Evolutionary conservation across 2,329 filamentous ascomycete species (phyloP).

Genomic region (Fusarium sp.): DNA sequence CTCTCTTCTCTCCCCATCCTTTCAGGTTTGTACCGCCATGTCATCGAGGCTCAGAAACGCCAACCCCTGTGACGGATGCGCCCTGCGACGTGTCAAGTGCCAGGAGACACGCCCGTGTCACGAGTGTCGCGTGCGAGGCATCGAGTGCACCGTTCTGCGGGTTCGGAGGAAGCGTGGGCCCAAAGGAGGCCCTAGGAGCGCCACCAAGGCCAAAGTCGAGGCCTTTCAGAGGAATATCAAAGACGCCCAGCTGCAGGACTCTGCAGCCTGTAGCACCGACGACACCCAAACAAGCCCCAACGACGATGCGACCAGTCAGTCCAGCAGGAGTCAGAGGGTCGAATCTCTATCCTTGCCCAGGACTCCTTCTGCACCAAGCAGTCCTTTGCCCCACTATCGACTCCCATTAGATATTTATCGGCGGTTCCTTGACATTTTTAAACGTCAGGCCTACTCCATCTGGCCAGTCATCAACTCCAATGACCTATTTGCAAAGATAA

Average conservation of each 20-base stretch:
- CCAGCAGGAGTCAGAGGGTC: neutral
- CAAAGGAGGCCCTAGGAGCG: conserved; percentile 34
- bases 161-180: conserved; percentile 36
- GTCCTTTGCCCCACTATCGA: conserved; percentile 22
- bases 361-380: neutral
- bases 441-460: conserved; percentile 35
- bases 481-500: conserved; percentile 35
- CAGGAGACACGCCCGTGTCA: conserved; percentile 37
- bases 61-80: conserved; percentile 39
- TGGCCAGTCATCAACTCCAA: conserved; percentile 47
- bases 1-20: neutral
- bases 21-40: conserved; percentile 12
- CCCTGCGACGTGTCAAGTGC: conserved; percentile 36
- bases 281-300: neutral
- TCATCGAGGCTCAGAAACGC: conserved; percentile 34
- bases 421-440: conserved; percentile 41
- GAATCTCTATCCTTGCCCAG: neutral
- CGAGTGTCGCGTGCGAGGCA: conserved; percentile 35
- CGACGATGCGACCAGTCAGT: neutral
- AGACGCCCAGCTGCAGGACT: neutral
- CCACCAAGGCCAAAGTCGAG: conserved; percentile 33
- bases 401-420: conserved; percentile 41
- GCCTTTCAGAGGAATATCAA: conserved; percentile 36
- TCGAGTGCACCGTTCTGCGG: conserved; percentile 34
- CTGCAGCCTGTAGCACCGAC: too few relatives aligned